Evolutionary conservation across 2,329 filamentous ascomycete genomes (phyloP), one percentile per base, ranked within the genome.

Genomic region (Penicillium olsonii): DNA sequence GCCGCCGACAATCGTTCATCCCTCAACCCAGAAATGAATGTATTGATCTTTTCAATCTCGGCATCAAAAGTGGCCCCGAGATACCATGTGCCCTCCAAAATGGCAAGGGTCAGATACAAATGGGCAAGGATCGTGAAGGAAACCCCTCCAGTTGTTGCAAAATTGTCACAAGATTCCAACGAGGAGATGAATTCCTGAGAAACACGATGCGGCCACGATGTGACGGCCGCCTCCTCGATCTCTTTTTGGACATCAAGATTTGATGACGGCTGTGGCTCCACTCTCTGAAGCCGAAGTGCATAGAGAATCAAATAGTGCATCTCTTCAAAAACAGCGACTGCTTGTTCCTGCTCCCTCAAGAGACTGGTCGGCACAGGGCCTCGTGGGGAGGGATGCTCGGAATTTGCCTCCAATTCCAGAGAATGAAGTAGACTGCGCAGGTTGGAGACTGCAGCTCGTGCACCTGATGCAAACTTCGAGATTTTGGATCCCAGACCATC

Each of bases 101-200:
- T 27, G 2, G 46, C 37, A 15, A 52, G 31, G 4, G 15, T 18
- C 7, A 61, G 17, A 31, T 61, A 58, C 5, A 62, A 45, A 31
- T 62, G 53, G 6, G 53, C 58, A 4, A 62, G 35, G 9, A 60
- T 59, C 2, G 41, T 29, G 15, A 50, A 59, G 1, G 53, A 57
- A 0, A 54, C 17, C 1, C 45, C 55, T 4, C 33, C 35, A 2
- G 27, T 2, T 1, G 33, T 31, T 1, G 34, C 44, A 1, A 45
- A 7, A n/a, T 19, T 8, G 4, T 34, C 10, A 6, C 49, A 17
- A 2, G 34, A 27, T 2, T 55, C 39, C 4, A 62, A 31, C 2
- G 48, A 47, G 5, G 38, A 41, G 1, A 62, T 46, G 10, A 62
- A 62, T 1, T 5, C 26, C 2, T 43, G 35, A 2, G 55, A 34